Evolutionary conservation across 257 asterid genomes (phyloP), one percentile per base, ranked within the genome.

Genomic region (Scutellaria baicalensis): DNA sequence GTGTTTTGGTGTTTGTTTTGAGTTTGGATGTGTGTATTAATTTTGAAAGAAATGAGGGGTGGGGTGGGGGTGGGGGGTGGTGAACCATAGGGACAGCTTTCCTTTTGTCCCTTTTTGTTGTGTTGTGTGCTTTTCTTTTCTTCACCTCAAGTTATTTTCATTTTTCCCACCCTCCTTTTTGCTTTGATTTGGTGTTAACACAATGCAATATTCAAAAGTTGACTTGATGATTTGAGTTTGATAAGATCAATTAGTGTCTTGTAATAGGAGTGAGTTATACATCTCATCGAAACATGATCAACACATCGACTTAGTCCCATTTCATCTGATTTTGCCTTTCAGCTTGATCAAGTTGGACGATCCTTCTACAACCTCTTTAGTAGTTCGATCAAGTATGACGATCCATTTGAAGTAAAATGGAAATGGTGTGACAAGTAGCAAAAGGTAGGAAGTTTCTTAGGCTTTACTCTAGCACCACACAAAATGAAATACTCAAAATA

Each of bases 381-480:
- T 0, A 27, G 33, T 27, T 27, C 1, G 33, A 27, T 27, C 4
- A 27, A 27, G 33, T 27, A 2, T 4, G 3, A 27, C 3, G 33
- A 27, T 27, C 4, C 2, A 27, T 23, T 31, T 3, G 14, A 60
- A 39, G 40, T 16, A 38, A 60, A 14, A 16, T 60, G 35, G 69
- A 66, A 77, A 81, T 74, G 78, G 74, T 83, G 86, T 71, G 17
- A 64, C 64, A 62, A 59, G 16, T 63, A 52, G 73, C 85, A 71
- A 62, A 61, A 64, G 78, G 81, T 54, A 58, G 74, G 18, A 76
- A 17, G 70, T 67, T 81, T 73, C 73, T 74, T 72, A 69, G 84
- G 79, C 89, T 86, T 85, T 84, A 86, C 91, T 90, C 86, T 80
- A 63, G 43, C 67, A 72, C 79, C 81, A 69, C 81, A 85, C 84